Base-by-base conservation (phyloP, 148 eudicot species). In the Linanthus parryae region DNA sequence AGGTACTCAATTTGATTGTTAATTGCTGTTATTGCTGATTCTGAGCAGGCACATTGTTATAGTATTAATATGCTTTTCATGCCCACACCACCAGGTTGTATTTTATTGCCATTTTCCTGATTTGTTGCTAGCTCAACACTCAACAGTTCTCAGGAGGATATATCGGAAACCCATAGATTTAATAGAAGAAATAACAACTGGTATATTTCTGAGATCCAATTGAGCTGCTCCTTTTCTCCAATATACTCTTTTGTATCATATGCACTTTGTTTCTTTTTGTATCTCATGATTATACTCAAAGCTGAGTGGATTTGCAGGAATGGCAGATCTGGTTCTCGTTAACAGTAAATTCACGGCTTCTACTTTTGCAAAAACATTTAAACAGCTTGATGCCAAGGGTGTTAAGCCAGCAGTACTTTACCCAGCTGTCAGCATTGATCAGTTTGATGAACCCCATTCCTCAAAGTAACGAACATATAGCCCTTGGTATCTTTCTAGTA, bases 41-140 rank as follows among this genome's bases (percentile, higher is more conserved):
- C n/a, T n/a, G n/a, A n/a, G n/a, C n/a, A n/a, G n/a, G n/a, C n/a
- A n/a, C n/a, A n/a, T n/a, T n/a, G n/a, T n/a, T n/a, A n/a, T n/a
- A n/a, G n/a, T n/a, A n/a, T n/a, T n/a, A n/a, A n/a, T n/a, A n/a
- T n/a, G n/a, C n/a, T n/a, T 39, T 36, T 62, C 34, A 17, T 58
- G 31, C 29, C 27, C 14, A 31, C 29, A 23, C 11, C 45, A 44
- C 42, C 70, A 92, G 98, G 94, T 87, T 61, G 84, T 87, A 49
- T 92, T 92, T 65, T 92, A 87, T 61, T 87, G 94, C 57, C 96
- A 92, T 79, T 92, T 92, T 78, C 98, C 98, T 1, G 98, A 92
- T 76, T 65, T 92, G 67, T 73, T 92, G 53, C 71, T 92, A 48
- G 96, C 98, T 49, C 83, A 92, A 56, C 98, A 79, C 57, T 84